These are phyloP conservation scores for Phytopythium sindhum DNA, from an alignment of 352 stramenopile species.

Conservation along the genomic window DNA sequence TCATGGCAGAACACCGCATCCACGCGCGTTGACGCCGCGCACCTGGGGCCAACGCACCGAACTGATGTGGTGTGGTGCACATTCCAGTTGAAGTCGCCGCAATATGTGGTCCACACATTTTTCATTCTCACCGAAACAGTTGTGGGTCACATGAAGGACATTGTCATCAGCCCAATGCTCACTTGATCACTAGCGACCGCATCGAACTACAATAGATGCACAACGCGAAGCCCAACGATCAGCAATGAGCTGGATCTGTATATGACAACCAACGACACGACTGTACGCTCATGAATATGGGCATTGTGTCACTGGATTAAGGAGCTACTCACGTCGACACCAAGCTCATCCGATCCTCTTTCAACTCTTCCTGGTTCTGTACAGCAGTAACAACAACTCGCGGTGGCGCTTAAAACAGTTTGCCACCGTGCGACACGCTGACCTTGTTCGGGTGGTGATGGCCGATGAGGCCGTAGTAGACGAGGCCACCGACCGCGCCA, in stretches of 20 bases:
- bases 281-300: neutral
- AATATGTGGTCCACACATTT: neutral
- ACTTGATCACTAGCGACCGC: no score
- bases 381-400: neutral
- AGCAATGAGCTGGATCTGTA: no score
- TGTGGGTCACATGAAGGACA: no score
- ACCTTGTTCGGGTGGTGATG: conserved; percentile 44
- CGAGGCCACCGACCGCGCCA: conserved; percentile 28
- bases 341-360: neutral
- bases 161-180: no score
- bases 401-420: neutral
- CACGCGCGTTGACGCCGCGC: no score
- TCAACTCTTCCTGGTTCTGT: neutral
- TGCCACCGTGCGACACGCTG: conserved; percentile 5
- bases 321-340: neutral
- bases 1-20: no score
- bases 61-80: neutral
- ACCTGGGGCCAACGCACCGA: neutral
- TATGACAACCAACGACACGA: no score
- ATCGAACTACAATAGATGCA: no score
- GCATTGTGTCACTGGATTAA: neutral
- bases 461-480: conserved; percentile 42
- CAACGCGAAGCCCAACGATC: no score
- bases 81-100: neutral
- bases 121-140: no score